Evolutionary conservation across 2,329 filamentous ascomycete species (phyloP).

Genomic region (Cytospora piceae): DNA sequence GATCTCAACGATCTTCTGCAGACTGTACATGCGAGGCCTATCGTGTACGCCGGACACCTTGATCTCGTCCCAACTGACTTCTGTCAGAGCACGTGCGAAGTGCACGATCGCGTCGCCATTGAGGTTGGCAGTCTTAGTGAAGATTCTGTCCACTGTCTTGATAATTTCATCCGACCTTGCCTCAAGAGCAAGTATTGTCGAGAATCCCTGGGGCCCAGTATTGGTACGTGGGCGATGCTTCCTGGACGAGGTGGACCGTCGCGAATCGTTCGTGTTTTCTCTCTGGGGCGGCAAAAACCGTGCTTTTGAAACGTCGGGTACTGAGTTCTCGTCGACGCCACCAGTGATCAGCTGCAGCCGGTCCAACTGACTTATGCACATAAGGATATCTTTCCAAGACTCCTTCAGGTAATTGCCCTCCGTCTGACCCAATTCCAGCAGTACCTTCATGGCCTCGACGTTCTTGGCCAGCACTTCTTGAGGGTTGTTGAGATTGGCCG

Average conservation of each 20-base stretch:
- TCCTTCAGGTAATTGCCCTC: slow-evolving; percentile 88
- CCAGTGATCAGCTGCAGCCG: slow-evolving; percentile 92
- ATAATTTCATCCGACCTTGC: slow-evolving; percentile 92
- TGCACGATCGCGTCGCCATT: slow-evolving; percentile 94
- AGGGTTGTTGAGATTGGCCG: slow-evolving; percentile 93
- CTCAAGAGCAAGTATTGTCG: slow-evolving; percentile 84
- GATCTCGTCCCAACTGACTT: slow-evolving; percentile 99
- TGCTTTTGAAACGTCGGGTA: slow-evolving; percentile 89
- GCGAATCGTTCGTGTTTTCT: slow-evolving; percentile 58
- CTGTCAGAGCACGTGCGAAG: slow-evolving; percentile 88
- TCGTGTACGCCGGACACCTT: slow-evolving; percentile 96
- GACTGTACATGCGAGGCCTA: slow-evolving; percentile 91
- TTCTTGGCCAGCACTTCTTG: slow-evolving; percentile 96
- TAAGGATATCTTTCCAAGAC: slow-evolving; percentile 94
- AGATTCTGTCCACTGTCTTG: slow-evolving; percentile 91
- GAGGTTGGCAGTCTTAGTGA: slow-evolving; percentile 92
- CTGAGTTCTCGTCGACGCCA: slow-evolving; percentile 87
- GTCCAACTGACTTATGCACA: slow-evolving; percentile 94
- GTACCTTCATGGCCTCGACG: slow-evolving; percentile 87
- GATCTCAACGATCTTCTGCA: slow-evolving; percentile 98
- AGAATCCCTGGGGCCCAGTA: slow-evolving; percentile 67
- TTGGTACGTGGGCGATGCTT: slow-evolving; percentile 56
- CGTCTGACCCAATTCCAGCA: slow-evolving; percentile 89
- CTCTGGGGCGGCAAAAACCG: slow-evolving; percentile 68
- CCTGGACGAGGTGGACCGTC: slow-evolving; percentile 67